Evolutionary conservation across 2,329 filamentous ascomycete species (phyloP).

Genomic region (Fusarium nelsonii): DNA sequence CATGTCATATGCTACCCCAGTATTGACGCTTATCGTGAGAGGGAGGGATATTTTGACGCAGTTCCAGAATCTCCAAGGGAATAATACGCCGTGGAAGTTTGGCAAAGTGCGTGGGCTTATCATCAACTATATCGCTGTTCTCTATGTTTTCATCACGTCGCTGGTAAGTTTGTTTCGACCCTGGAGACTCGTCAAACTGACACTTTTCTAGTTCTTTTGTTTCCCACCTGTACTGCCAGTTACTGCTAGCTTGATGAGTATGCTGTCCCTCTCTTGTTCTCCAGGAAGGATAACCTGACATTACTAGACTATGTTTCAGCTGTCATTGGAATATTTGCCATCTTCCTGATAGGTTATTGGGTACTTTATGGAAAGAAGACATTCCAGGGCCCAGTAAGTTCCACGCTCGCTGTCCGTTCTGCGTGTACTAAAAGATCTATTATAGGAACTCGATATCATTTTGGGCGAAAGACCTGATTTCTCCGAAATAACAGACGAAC

Average conservation of each 20-base stretch:
- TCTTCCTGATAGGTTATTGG: slow-evolving; percentile 33
- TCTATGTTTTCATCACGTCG: slow-evolving; percentile 39
- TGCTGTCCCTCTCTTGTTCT: accelerated
- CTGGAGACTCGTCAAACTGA: background rate
- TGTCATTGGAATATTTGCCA: slow-evolving; percentile 53
- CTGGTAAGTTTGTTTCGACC: background rate
- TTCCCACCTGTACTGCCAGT: slow-evolving; percentile 37
- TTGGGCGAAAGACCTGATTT: slow-evolving; percentile 23
- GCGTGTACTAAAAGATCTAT: background rate
- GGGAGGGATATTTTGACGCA: slow-evolving; percentile 8
- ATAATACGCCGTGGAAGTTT: slow-evolving; percentile 28
- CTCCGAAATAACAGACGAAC: slow-evolving; percentile 21
- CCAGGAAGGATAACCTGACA: background rate
- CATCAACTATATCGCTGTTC: slow-evolving; percentile 30
- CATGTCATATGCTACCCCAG: slow-evolving; percentile 36
- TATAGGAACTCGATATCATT: slow-evolving; percentile 27
- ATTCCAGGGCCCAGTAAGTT: slow-evolving; percentile 38
- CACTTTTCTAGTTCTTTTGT: slow-evolving; percentile 33
- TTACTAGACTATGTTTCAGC: slow-evolving; percentile 53
- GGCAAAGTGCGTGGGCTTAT: slow-evolving; percentile 17
- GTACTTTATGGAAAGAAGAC: slow-evolving; percentile 27
- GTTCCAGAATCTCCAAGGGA: slow-evolving; percentile 4
- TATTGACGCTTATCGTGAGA: slow-evolving; percentile 26
- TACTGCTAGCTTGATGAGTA: slow-evolving; percentile 39
- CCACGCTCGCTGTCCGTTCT: accelerated